Evolutionary conservation across 768 basidiomycete species (phyloP).

Genomic region (Mycena galericulata): DNA sequence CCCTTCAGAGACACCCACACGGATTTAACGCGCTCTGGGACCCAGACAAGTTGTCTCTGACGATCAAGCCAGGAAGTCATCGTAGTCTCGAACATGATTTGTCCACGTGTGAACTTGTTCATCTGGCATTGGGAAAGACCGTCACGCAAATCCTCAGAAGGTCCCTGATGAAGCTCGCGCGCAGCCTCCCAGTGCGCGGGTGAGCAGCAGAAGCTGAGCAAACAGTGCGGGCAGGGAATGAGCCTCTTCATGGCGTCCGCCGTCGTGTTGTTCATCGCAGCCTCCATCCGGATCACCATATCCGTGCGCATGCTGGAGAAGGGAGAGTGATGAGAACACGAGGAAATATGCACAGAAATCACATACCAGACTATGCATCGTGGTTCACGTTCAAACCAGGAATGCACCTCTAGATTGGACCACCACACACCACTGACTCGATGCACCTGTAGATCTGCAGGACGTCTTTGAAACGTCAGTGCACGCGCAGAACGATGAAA

Average conservation of each 20-base stretch:
- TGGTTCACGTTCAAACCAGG: not conserved
- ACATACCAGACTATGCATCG: conserved; percentile 3
- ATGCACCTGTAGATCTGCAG: too few species aligned
- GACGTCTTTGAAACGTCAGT: not conserved
- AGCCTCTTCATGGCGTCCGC: not conserved
- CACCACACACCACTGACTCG: too few species aligned
- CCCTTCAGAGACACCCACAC: not conserved
- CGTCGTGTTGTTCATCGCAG: not conserved
- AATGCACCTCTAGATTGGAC: too few species aligned
- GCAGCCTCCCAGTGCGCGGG: not conserved
- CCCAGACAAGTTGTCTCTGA: not conserved
- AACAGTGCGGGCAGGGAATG: not conserved
- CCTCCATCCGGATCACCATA: conserved; percentile 1
- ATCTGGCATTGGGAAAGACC: not conserved
- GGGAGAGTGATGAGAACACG: not conserved
- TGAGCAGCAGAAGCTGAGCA: too few species aligned
- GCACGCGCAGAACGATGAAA: not conserved
- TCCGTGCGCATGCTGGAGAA: conserved; percentile 8
- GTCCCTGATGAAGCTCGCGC: not conserved
- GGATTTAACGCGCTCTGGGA: not conserved
- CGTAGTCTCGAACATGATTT: not conserved
- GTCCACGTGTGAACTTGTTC: not conserved
- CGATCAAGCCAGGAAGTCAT: not conserved
- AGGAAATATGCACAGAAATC: not conserved
- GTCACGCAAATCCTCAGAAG: not conserved